A percentile compares a stretch with the other conserved stretches of the same genome.
Evolutionary conservation across 2,329 filamentous ascomycete genomes (phyloP).

Genomic region (Penicillium sp.): DNA sequence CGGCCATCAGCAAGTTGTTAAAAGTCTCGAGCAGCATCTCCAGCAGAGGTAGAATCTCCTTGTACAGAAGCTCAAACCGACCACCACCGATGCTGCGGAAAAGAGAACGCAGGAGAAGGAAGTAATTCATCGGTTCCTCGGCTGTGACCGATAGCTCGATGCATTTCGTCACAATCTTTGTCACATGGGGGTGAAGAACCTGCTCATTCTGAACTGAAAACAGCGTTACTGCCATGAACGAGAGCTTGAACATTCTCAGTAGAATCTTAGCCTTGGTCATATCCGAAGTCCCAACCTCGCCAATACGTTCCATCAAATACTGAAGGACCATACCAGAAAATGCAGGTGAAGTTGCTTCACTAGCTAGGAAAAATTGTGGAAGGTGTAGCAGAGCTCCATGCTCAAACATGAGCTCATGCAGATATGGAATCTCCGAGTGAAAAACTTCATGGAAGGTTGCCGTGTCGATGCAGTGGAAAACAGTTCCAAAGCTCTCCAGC

Average conservation of each 20-base stretch:
- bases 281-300: constrained; percentile 89
- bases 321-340: constrained; percentile 98
- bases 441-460: constrained; percentile 99
- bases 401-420: constrained; percentile 98
- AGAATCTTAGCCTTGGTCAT: constrained; percentile 91
- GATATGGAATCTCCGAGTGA: constrained; percentile 90
- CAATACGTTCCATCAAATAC: constrained; percentile 94
- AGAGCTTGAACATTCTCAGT: constrained; percentile 91
- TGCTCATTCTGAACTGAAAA: constrained; percentile 95
- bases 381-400: constrained; percentile 92
- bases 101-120: constrained; percentile 83
- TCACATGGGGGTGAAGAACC: constrained; percentile 90
- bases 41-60: constrained; percentile 90
- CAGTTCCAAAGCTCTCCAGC: constrained; percentile 93
- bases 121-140: constrained; percentile 98
- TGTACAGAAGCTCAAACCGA: constrained; percentile 96
- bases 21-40: constrained; percentile 98
- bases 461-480: constrained; percentile 97
- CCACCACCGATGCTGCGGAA: constrained; percentile 97
- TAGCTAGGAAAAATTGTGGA: constrained; percentile 97
- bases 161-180: constrained; percentile 95
- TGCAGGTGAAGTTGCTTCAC: constrained; percentile 93
- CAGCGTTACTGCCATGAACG: constrained; percentile 98
- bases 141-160: constrained; percentile 94
- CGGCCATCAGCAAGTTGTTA: constrained; percentile 88